Evolutionary conservation across 768 basidiomycete genomes (phyloP).

Genomic region (Boletus reticuloceps): DNA sequence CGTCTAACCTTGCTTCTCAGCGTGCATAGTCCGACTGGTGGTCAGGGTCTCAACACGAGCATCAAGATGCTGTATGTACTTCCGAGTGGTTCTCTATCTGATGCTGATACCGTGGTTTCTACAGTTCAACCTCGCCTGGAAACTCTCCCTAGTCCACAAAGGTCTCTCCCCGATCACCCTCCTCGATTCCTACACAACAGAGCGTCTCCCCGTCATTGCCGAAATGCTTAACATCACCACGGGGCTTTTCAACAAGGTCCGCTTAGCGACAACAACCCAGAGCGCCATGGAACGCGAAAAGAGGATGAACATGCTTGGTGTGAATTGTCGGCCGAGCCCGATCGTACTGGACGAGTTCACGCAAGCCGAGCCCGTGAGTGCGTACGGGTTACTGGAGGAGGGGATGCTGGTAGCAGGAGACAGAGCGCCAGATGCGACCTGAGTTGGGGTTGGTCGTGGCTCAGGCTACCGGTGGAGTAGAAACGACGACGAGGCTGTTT

Average conservation of each 20-base stretch:
- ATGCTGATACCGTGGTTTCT: not conserved
- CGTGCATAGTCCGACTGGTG: constrained; percentile 23
- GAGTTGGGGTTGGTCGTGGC: constrained; percentile 28
- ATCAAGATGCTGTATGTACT: constrained; percentile 38
- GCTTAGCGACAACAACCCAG: not conserved
- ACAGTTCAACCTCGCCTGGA: constrained; percentile 45
- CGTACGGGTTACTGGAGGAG: constrained; percentile 21
- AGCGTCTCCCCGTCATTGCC: constrained; percentile 45
- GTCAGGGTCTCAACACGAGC: constrained; percentile 37
- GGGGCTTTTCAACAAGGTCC: constrained; percentile 11
- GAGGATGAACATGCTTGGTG: constrained; percentile 27
- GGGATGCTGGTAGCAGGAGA: constrained; percentile 39
- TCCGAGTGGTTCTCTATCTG: not conserved
- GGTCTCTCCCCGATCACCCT: constrained; percentile 34
- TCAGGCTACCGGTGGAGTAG: not conserved
- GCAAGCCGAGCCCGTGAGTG: constrained; percentile 5
- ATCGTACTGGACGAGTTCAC: constrained; percentile 37
- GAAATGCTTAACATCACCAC: constrained; percentile 44
- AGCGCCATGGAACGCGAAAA: not conserved
- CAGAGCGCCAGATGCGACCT: constrained; percentile 43
- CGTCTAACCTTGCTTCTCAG: constrained; percentile 2
- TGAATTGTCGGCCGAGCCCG: constrained; percentile 36
- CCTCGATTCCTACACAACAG: constrained; percentile 41
- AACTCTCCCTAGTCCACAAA: constrained; percentile 41
- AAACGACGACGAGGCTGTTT: constrained; percentile 16